Evolutionary conservation across 2,329 filamentous ascomycete species (phyloP).

Genomic region (Neonectria faginata): DNA sequence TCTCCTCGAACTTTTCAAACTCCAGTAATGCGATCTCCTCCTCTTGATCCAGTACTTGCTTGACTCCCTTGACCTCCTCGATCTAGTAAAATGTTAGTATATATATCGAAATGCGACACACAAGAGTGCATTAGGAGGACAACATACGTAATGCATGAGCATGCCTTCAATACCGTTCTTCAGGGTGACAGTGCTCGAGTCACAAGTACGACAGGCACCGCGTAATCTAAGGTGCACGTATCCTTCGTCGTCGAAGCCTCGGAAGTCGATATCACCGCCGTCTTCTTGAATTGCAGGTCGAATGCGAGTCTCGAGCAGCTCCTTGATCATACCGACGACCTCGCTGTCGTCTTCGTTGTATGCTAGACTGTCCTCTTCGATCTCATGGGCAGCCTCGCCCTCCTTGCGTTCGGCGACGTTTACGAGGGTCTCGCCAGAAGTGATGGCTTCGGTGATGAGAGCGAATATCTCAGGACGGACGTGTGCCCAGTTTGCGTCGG

Average conservation of each 20-base stretch:
- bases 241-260: slow-evolving; percentile 85
- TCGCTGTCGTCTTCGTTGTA: slow-evolving; percentile 94
- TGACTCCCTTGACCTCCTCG: slow-evolving; percentile 92
- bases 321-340: slow-evolving; percentile 98
- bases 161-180: slow-evolving; percentile 99
- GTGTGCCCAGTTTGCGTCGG: slow-evolving; percentile 91
- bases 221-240: slow-evolving; percentile 88
- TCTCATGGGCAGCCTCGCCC: slow-evolving; percentile 55
- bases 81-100: slow-evolving; percentile 69
- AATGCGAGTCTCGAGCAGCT: slow-evolving; percentile 94
- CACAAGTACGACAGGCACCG: slow-evolving; percentile 94
- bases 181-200: slow-evolving; percentile 94
- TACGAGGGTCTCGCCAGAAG: slow-evolving; percentile 84
- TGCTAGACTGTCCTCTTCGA: slow-evolving; percentile 75
- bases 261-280: slow-evolving; percentile 95
- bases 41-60: slow-evolving; percentile 90
- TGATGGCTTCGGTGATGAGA: slow-evolving; percentile 92
- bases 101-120: not conserved
- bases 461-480: slow-evolving; percentile 96
- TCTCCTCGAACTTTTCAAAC: slow-evolving; percentile 96
- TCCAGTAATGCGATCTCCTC: slow-evolving; percentile 89
- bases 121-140: not conserved
- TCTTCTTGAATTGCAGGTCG: slow-evolving; percentile 97
- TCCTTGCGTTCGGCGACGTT: slow-evolving; percentile 73
- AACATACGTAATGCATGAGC: slow-evolving; percentile 92